Percentiles rank a stretch among this genome's conserved stretches.
phyloP scores from a whole-genome alignment of 2,329 filamentous ascomycete species.

The Talaromyces sp. region DNA sequence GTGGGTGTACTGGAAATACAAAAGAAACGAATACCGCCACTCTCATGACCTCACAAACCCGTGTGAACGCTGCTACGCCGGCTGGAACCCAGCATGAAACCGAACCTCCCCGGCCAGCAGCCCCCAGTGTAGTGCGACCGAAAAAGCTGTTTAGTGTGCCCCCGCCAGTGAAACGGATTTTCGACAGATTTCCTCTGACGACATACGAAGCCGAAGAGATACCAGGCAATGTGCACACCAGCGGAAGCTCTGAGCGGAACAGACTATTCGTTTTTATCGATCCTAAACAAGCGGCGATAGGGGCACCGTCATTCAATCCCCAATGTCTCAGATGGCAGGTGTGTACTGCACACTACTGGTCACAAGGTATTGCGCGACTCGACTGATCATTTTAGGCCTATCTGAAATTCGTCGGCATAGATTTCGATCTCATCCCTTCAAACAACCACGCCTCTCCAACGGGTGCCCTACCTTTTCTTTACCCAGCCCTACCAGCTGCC shows the following conservation, averaged over 20 bases:
- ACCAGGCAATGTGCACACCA: conserved; percentile 9
- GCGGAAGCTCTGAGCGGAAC: conserved; percentile 60
- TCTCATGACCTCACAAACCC: conserved; percentile 20
- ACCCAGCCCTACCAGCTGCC: conserved; percentile 51
- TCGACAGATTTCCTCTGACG: conserved; percentile 75
- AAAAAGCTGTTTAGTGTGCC: conserved; percentile 51
- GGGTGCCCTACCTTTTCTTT: conserved; percentile 81
- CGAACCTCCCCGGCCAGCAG: conserved; percentile 7
- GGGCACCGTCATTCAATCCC: conserved; percentile 79
- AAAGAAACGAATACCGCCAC: conserved; percentile 26
- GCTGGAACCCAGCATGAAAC: conserved; percentile 23
- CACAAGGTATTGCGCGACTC: neutral
- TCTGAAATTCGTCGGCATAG: conserved; percentile 69
- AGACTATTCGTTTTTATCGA: conserved; percentile 75
- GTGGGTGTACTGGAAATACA: neutral
- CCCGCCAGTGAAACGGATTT: conserved; percentile 72
- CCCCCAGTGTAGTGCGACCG: conserved; percentile 21
- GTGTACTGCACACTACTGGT: conserved; percentile 26
- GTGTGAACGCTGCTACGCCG: conserved; percentile 25
- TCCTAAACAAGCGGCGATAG: conserved; percentile 56
- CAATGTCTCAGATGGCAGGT: conserved; percentile 97
- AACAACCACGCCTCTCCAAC: conserved; percentile 92
- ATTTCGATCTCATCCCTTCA: conserved; percentile 65
- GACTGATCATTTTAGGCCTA: conserved; percentile 60
- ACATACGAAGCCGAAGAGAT: conserved; percentile 69